These are phyloP conservation scores for Ephemerocybe angulata DNA, from an alignment of 768 basidiomycete genomes.

Conservation along the genomic window DNA sequence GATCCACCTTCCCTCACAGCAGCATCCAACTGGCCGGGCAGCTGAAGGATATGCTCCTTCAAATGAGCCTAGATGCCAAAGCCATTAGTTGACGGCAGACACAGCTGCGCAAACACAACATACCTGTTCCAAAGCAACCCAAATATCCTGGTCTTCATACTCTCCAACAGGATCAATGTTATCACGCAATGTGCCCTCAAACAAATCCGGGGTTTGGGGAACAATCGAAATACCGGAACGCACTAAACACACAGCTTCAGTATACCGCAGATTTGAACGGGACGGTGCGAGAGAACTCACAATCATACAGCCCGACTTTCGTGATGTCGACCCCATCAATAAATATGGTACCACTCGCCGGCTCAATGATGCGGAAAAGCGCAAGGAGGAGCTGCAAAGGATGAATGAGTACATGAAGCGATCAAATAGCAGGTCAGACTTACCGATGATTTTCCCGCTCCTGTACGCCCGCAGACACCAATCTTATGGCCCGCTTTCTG, in stretches of 20 bases:
- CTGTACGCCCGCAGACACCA: conserved; percentile 86
- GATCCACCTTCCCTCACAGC: conserved; percentile 73
- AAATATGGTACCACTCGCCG: conserved; percentile 57
- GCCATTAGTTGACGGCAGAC: background rate
- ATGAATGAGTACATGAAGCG: background rate
- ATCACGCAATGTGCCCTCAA: conserved; percentile 72
- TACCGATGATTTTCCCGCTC: conserved; percentile 75
- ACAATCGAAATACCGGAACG: conserved; percentile 82
- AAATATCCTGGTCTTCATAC: conserved; percentile 77
- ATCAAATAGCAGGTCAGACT: conserved; percentile 11
- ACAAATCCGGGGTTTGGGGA: conserved; percentile 72
- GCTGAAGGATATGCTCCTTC: conserved; percentile 61
- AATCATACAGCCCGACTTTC: conserved; percentile 68
- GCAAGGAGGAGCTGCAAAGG: conserved; percentile 55
- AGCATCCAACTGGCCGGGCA: conserved; percentile 69
- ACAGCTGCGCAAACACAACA: background rate
- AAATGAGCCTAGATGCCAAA: conserved; percentile 58
- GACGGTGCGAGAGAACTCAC: conserved; percentile 31
- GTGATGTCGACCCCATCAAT: conserved; percentile 79
- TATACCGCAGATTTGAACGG: background rate
- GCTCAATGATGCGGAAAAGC: conserved; percentile 76
- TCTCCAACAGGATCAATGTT: conserved; percentile 86
- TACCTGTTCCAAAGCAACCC: conserved; percentile 77
- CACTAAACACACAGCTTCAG: conserved; percentile 37
- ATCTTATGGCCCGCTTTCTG: conserved; percentile 79